A percentile compares a stretch with the other conserved stretches of the same genome.
phyloP scores from a whole-genome alignment of 352 stramenopile species.

The Hyaloperonospora brassicae region DNA sequence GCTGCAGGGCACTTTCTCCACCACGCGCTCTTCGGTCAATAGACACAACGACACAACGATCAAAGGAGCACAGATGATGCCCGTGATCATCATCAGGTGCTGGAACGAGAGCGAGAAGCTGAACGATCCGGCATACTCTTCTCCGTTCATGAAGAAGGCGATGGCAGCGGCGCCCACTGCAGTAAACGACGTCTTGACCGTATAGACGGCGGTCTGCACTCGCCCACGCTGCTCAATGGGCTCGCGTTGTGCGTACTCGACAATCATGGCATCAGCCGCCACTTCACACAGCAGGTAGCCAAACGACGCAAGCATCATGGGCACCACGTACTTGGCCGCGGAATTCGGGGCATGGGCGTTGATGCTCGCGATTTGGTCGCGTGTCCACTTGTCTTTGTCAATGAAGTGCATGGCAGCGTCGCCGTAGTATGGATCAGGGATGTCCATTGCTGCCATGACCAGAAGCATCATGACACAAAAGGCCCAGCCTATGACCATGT shows the following conservation, averaged over 20 bases:
- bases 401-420: slow-evolving; percentile 28
- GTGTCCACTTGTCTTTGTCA: slow-evolving; percentile 29
- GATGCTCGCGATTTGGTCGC: slow-evolving; percentile 26
- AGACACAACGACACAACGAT: slow-evolving; percentile 33
- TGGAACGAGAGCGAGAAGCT: slow-evolving; percentile 36
- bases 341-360: slow-evolving; percentile 22
- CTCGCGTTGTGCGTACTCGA: slow-evolving; percentile 48
- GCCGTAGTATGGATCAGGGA: slow-evolving; percentile 36
- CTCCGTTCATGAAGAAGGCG: slow-evolving; percentile 40
- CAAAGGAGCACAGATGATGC: slow-evolving; percentile 25
- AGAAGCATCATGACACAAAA: slow-evolving; percentile 35
- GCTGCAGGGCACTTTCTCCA: slow-evolving; percentile 11
- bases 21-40: slow-evolving; percentile 25
- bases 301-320: slow-evolving; percentile 51
- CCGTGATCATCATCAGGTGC: slow-evolving; percentile 35
- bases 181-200: slow-evolving; percentile 32
- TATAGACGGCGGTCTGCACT: slow-evolving; percentile 43
- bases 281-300: slow-evolving; percentile 50
- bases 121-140: slow-evolving; percentile 38
- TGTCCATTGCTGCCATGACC: slow-evolving; percentile 28
- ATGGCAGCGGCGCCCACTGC: slow-evolving; percentile 33
- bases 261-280: slow-evolving; percentile 45
- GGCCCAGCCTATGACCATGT: slow-evolving; percentile 45
- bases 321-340: slow-evolving; percentile 39
- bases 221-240: slow-evolving; percentile 34